Evolutionary conservation across 108 stramenopile genomes (phyloP), one percentile per base, ranked within the genome.

Genomic region (Cyclostephanos tholiformis): DNA sequence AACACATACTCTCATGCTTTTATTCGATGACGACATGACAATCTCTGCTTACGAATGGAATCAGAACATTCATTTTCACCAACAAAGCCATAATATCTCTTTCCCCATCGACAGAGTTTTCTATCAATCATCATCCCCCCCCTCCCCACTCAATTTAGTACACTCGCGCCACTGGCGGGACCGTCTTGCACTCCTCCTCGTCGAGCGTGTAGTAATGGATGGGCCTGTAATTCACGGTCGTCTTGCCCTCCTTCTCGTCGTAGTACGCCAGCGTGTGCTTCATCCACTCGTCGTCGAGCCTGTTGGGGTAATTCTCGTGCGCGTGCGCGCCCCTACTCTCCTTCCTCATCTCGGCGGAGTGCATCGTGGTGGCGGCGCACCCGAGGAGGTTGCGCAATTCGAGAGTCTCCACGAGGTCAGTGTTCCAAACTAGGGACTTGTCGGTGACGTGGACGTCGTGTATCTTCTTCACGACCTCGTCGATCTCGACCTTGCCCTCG

Each of bases 301-400:
- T 89, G 49, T 95, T 86, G 12, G 96, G 89, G 72, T 87, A 98
- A 84, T 99, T 92, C 82, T 99, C 99, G 63, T 94, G 96, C 13
- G 99, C 99, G 84, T 99, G 99, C 12, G 99, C 99, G 32, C 99
- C 99, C 43, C 99, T 87, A 55, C 79, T 82, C 86, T 99, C 99
- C 89, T 97, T 98, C 3, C 99, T 87, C 29, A 83, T 87, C 77
- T 99, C 97, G 25, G 99, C 99, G 39, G 94, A 89, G 68, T 98
- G 95, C 89, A 99, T 99, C 38, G 99, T 99, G 48, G 96, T 95
- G 30, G 97, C 88, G 38, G 99, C 98, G 71, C 97, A 97, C 13
- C 86, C 87, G 16, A 99, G 66, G 7, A 97, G 79, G 81, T 97
- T 99, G 35, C 89, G 86, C 30, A 97, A 80, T 80, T 97, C 97